Percentiles rank a stretch among this genome's conserved stretches.
Evolutionary conservation across 768 basidiomycete species (phyloP).

Genomic region (Tricholoma furcatifolium): DNA sequence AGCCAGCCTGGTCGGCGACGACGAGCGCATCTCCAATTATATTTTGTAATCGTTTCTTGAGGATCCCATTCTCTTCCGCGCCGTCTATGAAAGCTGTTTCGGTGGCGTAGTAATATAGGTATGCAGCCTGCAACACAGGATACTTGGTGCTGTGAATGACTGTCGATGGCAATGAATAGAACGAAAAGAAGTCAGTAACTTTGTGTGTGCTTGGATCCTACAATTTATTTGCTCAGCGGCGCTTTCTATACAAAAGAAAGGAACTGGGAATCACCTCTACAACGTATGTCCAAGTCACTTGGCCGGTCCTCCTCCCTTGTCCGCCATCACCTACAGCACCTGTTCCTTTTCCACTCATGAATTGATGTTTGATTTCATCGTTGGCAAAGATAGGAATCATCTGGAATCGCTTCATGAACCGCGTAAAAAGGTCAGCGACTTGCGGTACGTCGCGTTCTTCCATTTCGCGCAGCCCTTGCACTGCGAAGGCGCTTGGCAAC

Average conservation of each 20-base stretch:
- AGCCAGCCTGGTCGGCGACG: slow-evolving; percentile 78
- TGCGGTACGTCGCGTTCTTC: slow-evolving; percentile 71
- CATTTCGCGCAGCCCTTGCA: slow-evolving; percentile 85
- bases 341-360: slow-evolving; percentile 79
- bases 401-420: slow-evolving; percentile 85
- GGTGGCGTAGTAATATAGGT: slow-evolving; percentile 94
- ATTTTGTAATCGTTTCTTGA: slow-evolving; percentile 69
- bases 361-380: slow-evolving; percentile 84
- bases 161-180: slow-evolving; percentile 94
- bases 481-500: slow-evolving; percentile 47
- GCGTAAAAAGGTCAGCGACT: slow-evolving; percentile 67
- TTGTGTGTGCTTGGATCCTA: slow-evolving; percentile 80
- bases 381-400: slow-evolving; percentile 72
- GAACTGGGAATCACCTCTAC: slow-evolving; percentile 65
- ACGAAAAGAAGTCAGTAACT: slow-evolving; percentile 96
- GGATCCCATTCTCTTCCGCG: slow-evolving; percentile 55
- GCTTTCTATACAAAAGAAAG: neutral
- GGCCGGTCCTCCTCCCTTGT: slow-evolving; percentile 58
- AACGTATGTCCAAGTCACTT: slow-evolving; percentile 96
- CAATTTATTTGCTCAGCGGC: neutral
- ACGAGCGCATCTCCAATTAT: slow-evolving; percentile 81
- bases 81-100: slow-evolving; percentile 64
- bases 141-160: slow-evolving; percentile 79
- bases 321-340: slow-evolving; percentile 51
- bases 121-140: slow-evolving; percentile 83